A percentile compares a stretch with the other conserved stretches of the same genome.
phyloP scores from a whole-genome alignment of 495 filamentous ascomycete genomes.

The Penicillium ochrochloron region DNA sequence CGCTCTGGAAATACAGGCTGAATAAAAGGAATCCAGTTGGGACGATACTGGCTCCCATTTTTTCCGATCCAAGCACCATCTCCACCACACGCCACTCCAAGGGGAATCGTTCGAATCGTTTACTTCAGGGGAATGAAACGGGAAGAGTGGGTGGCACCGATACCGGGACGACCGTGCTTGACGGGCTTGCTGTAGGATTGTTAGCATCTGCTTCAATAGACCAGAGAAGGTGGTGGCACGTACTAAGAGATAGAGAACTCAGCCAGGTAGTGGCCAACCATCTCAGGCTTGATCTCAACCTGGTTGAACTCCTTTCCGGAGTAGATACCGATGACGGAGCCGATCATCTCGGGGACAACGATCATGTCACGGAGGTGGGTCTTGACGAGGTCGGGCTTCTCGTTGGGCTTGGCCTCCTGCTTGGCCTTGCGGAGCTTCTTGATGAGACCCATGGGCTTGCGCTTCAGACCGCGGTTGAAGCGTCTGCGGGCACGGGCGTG shows the following conservation, averaged over 20 bases:
- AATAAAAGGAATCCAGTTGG: conserved; percentile 46
- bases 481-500: conserved; percentile 97
- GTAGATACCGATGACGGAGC: conserved; percentile 97
- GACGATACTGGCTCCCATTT: conserved; percentile 43
- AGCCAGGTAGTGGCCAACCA: conserved; percentile 99
- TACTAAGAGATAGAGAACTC: conserved; percentile 99
- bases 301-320: conserved; percentile 99
- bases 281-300: conserved; percentile 99
- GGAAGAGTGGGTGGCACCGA: conserved; percentile 99
- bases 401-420: conserved; percentile 99
- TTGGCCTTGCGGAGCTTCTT: conserved; percentile 99
- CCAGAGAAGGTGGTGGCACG: conserved; percentile 53
- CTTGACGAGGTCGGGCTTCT: conserved; percentile 99
- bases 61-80: conserved; percentile 45
- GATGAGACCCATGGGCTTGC: conserved; percentile 99
- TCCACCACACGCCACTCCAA: conserved; percentile 50
- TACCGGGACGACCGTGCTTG: conserved; percentile 99
- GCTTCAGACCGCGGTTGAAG: conserved; percentile 99
- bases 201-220: conserved; percentile 34
- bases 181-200: conserved; percentile 82
- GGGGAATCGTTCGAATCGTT: conserved; percentile 54
- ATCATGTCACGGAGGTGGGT: conserved; percentile 99
- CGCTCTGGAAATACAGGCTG: conserved; percentile 54
- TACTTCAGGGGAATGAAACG: conserved; percentile 99
- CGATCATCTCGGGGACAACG: conserved; percentile 98